These are phyloP conservation scores for Erodium texanum DNA, from an alignment of 441 rosid species.

Conservation along the genomic window DNA sequence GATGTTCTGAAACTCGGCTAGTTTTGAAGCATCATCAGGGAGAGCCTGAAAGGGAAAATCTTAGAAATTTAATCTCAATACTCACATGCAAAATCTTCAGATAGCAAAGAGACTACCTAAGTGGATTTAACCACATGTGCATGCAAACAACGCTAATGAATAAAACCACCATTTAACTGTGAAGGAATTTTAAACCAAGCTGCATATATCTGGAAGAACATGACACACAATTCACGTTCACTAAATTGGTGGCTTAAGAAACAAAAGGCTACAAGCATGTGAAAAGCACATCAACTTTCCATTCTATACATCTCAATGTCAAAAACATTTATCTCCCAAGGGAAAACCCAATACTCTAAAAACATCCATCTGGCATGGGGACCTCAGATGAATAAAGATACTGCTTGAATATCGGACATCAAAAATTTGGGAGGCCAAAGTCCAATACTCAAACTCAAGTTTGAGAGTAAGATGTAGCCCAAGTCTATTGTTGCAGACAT, in stretches of 20 bases:
- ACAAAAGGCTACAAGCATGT: background rate
- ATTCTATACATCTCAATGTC: background rate
- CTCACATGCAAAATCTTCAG: background rate
- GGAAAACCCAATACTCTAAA: background rate
- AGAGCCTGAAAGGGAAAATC: conserved; percentile 51
- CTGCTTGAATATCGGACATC: background rate
- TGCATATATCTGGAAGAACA: background rate
- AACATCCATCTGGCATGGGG: background rate
- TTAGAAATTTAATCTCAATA: background rate
- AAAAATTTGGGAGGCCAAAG: background rate
- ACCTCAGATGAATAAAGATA: background rate
- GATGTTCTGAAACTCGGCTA: conserved; percentile 76
- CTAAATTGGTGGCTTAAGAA: background rate
- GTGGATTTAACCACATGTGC: background rate
- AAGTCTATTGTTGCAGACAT: too few relatives aligned
- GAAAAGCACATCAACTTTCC: background rate
- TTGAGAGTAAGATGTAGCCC: background rate
- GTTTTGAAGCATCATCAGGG: conserved; percentile 87
- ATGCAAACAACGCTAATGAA: background rate
- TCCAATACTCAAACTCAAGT: background rate
- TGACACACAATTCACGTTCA: background rate
- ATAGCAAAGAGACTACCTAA: background rate
- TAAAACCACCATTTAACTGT: background rate
- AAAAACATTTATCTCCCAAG: background rate
- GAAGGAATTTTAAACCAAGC: too few relatives aligned